Conservation (phyloP, 768 basidiomycete species). For the Mycena alexandri region DNA sequence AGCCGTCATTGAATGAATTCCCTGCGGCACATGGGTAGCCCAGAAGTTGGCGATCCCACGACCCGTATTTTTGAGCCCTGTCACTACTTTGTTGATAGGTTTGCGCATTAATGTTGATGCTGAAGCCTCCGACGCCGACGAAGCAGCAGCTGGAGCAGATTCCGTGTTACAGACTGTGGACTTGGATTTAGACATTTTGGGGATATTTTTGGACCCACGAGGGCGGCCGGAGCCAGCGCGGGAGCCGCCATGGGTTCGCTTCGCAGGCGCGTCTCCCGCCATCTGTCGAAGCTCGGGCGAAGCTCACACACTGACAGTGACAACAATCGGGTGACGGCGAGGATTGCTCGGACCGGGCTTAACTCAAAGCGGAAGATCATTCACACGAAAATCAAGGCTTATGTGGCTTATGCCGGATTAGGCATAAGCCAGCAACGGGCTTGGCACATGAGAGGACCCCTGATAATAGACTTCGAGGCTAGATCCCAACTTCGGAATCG, state of each 20-base stretch:
- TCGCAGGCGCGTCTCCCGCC: conserved; percentile 2
- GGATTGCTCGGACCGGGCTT: neutral
- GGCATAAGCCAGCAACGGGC: conserved; percentile 20
- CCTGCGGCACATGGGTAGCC: neutral
- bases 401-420: conserved; percentile 10
- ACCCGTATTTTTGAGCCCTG: conserved; percentile 1
- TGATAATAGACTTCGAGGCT: no score
- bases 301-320: no score
- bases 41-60: conserved; percentile 19
- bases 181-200: neutral
- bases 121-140: no score
- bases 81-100: neutral
- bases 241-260: neutral
- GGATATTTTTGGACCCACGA: conserved; percentile 5
- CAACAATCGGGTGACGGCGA: neutral
- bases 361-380: neutral
- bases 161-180: neutral
- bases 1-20: conserved; percentile 1
- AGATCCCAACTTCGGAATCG: no score
- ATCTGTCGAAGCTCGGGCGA: neutral
- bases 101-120: neutral
- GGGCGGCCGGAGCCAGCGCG: conserved; percentile 10
- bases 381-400: conserved; percentile 11
- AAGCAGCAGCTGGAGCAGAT: neutral
- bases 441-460: conserved; percentile 4